Conservation (phyloP, 768 basidiomycete species). For the Boletus barrowsii region DNA sequence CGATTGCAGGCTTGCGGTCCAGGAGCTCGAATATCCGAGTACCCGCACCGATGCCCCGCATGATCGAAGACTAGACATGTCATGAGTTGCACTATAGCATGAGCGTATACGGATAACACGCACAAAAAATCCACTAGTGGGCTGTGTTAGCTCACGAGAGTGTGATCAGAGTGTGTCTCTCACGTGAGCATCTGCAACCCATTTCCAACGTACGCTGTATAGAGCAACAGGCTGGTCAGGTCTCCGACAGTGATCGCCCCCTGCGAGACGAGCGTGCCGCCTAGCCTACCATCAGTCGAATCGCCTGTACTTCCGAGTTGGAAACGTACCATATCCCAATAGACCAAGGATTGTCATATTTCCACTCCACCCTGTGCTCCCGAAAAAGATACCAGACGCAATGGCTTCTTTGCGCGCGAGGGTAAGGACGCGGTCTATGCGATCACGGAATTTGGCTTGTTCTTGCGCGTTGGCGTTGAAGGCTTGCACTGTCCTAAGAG, state of each 20-base stretch:
- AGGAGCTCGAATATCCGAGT: conserved; percentile 92
- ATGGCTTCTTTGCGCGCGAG: conserved; percentile 85
- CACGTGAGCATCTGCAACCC: conserved; percentile 80
- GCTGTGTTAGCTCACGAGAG: not conserved
- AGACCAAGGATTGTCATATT: conserved; percentile 88
- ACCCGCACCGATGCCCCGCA: conserved; percentile 95
- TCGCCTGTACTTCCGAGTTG: not conserved
- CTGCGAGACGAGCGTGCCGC: conserved; percentile 85
- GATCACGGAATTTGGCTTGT: conserved; percentile 68
- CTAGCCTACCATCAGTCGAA: conserved; percentile 36
- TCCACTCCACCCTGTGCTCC: conserved; percentile 88
- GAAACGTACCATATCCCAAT: conserved; percentile 77
- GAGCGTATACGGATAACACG: conserved; percentile 8
- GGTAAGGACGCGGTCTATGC: conserved; percentile 59
- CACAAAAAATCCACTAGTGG: conserved; percentile 38
- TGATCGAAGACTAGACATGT: conserved; percentile 73
- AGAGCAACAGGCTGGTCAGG: conserved; percentile 83
- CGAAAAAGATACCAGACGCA: conserved; percentile 92
- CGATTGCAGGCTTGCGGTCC: conserved; percentile 74
- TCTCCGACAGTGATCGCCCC: conserved; percentile 92
- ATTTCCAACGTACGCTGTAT: conserved; percentile 85
- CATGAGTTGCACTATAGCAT: not conserved
- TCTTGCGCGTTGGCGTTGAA: conserved; percentile 84
- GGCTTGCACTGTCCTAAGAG: conserved; percentile 85
- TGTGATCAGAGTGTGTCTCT: conserved; percentile 21